These are phyloP conservation scores for Gillenia trifoliata DNA, from an alignment of 306 rosid species.

Conservation along the genomic window DNA sequence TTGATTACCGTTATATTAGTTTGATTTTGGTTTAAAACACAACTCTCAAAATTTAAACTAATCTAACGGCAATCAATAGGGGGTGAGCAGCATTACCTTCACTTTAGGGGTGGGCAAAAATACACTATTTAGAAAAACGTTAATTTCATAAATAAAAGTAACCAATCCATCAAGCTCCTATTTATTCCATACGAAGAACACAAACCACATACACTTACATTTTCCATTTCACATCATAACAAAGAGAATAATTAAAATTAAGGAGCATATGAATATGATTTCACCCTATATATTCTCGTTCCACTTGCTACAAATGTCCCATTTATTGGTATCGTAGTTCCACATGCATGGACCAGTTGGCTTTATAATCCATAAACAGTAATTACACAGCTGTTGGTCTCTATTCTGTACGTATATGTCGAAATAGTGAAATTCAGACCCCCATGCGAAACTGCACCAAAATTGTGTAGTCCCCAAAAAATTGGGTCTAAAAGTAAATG, in stretches of 20 bases:
- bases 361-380: neutral
- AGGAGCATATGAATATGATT: neutral
- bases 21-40: too few species aligned
- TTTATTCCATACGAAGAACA: too few species aligned
- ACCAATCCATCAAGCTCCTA: too few species aligned
- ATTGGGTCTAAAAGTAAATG: neutral
- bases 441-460: neutral
- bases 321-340: neutral
- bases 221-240: neutral
- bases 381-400: neutral
- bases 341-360: neutral
- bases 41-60: too few species aligned
- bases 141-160: too few species aligned
- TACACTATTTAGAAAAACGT: too few species aligned
- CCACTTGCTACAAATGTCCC: neutral
- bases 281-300: neutral
- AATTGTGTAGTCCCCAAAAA: neutral
- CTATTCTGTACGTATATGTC: neutral
- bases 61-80: too few species aligned
- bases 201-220: neutral
- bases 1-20: too few species aligned
- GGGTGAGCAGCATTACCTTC: too few species aligned
- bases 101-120: too few species aligned
- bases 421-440: neutral
- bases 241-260: too few species aligned